Conservation (phyloP, 257 asterid species). For the Rauvolfia tetraphylla region DNA sequence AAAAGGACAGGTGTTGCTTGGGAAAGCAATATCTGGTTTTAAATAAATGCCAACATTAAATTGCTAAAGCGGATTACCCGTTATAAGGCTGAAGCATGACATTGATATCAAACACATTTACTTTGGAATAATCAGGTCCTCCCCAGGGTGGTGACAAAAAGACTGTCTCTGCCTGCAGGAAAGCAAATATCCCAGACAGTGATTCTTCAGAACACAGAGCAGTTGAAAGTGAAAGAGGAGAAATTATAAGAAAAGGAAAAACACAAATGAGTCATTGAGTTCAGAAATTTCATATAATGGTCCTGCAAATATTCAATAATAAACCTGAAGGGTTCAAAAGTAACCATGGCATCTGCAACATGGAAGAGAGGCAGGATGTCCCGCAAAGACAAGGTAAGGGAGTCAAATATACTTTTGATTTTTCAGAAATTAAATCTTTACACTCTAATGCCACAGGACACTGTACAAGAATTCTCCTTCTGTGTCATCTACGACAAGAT, state of each 20-base stretch:
- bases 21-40: not conserved
- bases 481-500: not conserved
- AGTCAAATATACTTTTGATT: not conserved
- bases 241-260: not conserved
- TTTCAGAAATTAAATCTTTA: not conserved
- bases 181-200: conserved; percentile 1
- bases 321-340: not conserved
- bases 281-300: not conserved
- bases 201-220: not conserved
- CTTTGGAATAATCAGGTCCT: conserved; percentile 84
- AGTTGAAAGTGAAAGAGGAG: not conserved
- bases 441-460: not conserved
- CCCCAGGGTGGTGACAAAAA: conserved; percentile 99
- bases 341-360: not conserved
- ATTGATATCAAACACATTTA: conserved; percentile 57
- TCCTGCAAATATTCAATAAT: not conserved
- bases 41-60: not conserved
- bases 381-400: not conserved
- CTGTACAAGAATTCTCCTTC: too few relatives aligned
- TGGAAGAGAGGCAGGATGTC: not conserved
- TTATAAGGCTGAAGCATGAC: conserved; percentile 81
- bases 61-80: conserved; percentile 50
- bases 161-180: conserved; percentile 68
- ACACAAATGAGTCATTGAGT: not conserved
- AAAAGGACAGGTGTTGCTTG: not conserved